Evolutionary conservation across 164 flowering plant species (phyloP), one percentile per base, ranked within the genome.

Genomic region (Cinnamomum chago): DNA sequence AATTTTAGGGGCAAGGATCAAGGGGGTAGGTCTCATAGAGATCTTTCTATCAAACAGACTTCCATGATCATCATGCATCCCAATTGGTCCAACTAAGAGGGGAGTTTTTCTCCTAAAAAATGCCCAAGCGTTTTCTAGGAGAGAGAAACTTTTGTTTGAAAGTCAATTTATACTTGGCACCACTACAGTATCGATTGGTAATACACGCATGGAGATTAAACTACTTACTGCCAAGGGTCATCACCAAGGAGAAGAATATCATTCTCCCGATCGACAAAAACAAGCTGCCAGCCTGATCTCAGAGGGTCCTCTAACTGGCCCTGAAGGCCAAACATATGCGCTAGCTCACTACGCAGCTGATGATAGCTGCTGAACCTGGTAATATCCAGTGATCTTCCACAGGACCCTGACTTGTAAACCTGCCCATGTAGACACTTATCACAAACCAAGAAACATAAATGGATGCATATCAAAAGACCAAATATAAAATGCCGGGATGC

Each of bases 211-310:
- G 73, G 60, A 30, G 33, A 65, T n/a, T 30, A 40, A 9, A 40
- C 9, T 70, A 88, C 97, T 92, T 76, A 95, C 99, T 82, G 96
- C 99, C 99, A 95, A 47, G 98, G 99, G 83, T 87, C 98, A 74
- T 95, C 99, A 33, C 99, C 99, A 40, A 93, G 97, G 71, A 95
- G 99, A 82, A 95, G 97, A 81, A 92, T 90, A 79, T 95, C 97
- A 77, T 92, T 92, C 93, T 95, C 99, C 85, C 93, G 85, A 88
- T 95, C 99, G 75, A 95, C 97, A 68, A 92, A 95, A 90, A 95
- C 98, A 93, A 95, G 99, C 98, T 95, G 97, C 99, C 99, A 93
- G 97, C 99, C 99, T 93, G 98, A 93, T 95, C 99, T 95, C 90
- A 85, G 70, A 62, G 96, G 95, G 89, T 95, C 97, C 88, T 95